Conservation (phyloP, 2,329 filamentous ascomycete species). For the Trichoderma afroharzianum region DNA sequence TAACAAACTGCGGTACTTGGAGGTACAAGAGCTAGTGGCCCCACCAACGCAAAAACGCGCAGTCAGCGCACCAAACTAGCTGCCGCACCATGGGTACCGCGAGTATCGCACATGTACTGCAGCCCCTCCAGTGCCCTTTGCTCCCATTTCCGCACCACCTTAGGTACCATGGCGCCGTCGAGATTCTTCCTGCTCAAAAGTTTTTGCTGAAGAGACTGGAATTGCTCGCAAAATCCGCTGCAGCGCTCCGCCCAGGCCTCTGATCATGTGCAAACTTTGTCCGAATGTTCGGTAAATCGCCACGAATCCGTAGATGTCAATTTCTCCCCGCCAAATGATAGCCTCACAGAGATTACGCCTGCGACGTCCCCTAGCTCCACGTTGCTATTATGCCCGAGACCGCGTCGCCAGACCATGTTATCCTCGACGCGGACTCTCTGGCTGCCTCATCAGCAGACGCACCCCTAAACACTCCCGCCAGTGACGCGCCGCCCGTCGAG, state of each 20-base stretch:
- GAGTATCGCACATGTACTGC: background rate
- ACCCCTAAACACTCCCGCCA: background rate
- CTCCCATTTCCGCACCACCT: constrained; percentile 13
- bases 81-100: background rate
- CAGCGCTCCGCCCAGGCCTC: constrained; percentile 44
- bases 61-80: background rate
- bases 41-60: background rate
- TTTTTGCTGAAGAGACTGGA: constrained; percentile 50
- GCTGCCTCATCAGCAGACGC: constrained; percentile 14
- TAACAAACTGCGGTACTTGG: constrained; percentile 1
- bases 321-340: constrained; percentile 57
- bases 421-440: constrained; percentile 30
- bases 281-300: constrained; percentile 42
- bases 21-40: background rate
- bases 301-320: constrained; percentile 52
- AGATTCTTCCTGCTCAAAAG: constrained; percentile 37
- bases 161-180: constrained; percentile 21
- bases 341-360: constrained; percentile 52
- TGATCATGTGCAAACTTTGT: constrained; percentile 55
- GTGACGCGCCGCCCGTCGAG: constrained; percentile 23
- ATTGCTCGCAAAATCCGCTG: constrained; percentile 43
- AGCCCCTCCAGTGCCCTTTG: constrained; percentile 14
- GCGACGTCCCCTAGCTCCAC: constrained; percentile 39
- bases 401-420: constrained; percentile 51
- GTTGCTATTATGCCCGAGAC: constrained; percentile 56